Evolutionary conservation across 2,329 filamentous ascomycete species (phyloP), one percentile per base, ranked within the genome.

Genomic region (Fusarium beomiforme): DNA sequence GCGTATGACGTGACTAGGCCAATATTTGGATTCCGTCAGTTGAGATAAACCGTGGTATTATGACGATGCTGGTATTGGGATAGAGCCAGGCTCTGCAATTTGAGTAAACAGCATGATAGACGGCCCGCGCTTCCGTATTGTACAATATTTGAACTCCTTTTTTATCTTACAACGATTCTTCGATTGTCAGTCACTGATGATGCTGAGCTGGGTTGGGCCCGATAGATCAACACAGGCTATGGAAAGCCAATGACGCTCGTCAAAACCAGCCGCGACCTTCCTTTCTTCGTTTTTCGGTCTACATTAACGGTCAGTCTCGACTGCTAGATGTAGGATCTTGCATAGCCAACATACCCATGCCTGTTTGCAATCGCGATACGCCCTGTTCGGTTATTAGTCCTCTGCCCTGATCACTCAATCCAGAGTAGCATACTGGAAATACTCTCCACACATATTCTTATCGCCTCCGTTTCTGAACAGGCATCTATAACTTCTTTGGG

Each of bases 351-450:
- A 26, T 86, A 97, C 94, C 95, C 95, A 98, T 84, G 91, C 88
- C 83, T 97, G 95, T 81, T 98, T 98, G 83, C 95, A 98, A 70
- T 97, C 94, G 64, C 94, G 90, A 81, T 98, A 98, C 54, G 94
- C 94, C 82, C 94, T 97, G 71, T 60, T 11, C 26, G 21, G 19
- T n/a, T 10, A 53, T 79, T 60, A 79, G 73, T 67, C 42, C 14
- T 19, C 13, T 31, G n/a, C 10, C 43, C 12, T 24, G 6, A 3
- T 19, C 26, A 36, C 53, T 19, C 12, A 7, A 6, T 9, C 14
- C 12, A 11, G 23, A 34, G 9, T 0, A 19, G 43, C 93, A 82
- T 80, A 98, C 94, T 98, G 93, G 79, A 99, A 98, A 79, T 97
- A 98, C 81, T 98, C 95, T 71, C 88, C 87, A 79, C 96, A 99